Evolutionary conservation across 192 early-diverging fungal genomes (phyloP).

Genomic region (Coemansia sp.): DNA sequence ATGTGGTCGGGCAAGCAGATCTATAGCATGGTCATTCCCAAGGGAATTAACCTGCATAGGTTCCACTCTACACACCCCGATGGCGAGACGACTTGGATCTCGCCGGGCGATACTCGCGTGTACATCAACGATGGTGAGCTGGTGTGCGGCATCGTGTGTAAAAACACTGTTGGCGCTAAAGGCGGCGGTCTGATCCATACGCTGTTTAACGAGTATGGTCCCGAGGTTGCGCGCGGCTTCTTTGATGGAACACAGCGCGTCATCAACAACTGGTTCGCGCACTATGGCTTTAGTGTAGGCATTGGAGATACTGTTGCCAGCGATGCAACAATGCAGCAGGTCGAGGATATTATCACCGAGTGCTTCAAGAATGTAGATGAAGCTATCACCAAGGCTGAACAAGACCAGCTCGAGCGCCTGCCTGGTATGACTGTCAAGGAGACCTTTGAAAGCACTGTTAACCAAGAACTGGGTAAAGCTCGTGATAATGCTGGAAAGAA

Average conservation of each 20-base stretch:
- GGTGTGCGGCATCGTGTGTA: conserved; percentile 91
- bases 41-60: conserved; percentile 86
- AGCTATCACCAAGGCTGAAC: conserved; percentile 77
- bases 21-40: conserved; percentile 85
- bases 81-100: conserved; percentile 68
- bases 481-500: conserved; percentile 89
- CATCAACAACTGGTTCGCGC: conserved; percentile 93
- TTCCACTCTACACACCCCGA: conserved; percentile 78
- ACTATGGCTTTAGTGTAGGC: conserved; percentile 94
- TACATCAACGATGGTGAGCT: conserved; percentile 90
- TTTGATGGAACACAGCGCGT: conserved; percentile 91
- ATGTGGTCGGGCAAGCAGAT: conserved; percentile 99
- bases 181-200: conserved; percentile 88
- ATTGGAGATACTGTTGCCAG: conserved; percentile 98
- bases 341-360: conserved; percentile 71
- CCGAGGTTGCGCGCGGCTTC: conserved; percentile 81
- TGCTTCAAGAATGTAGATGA: conserved; percentile 76
- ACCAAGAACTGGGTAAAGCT: conserved; percentile 80
- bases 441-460: conserved; percentile 87
- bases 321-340: conserved; percentile 67
- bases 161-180: conserved; percentile 87
- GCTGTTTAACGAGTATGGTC: conserved; percentile 91
- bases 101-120: conserved; percentile 88
- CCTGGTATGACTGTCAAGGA: conserved; percentile 93
- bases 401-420: conserved; percentile 73